Conservation (phyloP, 2,329 filamentous ascomycete genomes). For the Fusarium subglutinans region DNA sequence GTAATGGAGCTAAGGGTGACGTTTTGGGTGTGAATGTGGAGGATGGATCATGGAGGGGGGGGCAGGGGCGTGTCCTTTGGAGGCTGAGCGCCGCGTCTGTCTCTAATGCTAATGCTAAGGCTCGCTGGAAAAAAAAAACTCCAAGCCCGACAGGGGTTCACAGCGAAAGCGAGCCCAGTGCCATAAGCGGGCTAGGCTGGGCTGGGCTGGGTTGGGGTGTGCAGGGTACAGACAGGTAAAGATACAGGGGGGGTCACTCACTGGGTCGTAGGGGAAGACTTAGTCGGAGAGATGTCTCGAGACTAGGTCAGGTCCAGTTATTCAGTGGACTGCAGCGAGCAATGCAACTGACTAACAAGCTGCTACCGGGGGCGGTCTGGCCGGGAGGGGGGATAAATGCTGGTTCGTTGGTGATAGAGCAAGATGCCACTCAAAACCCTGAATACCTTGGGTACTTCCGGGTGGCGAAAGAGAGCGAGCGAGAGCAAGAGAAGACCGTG, state of each 20-base stretch:
- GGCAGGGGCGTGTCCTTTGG: conserved; percentile 43
- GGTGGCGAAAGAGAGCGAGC: conserved; percentile 24
- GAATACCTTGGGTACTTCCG: neutral
- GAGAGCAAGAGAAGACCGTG: conserved; percentile 6
- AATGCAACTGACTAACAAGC: neutral
- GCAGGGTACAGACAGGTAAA: conserved; percentile 11
- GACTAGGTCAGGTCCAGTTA: conserved; percentile 25
- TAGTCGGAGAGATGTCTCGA: conserved; percentile 34
- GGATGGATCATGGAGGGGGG: neutral
- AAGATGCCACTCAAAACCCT: conserved; percentile 18
- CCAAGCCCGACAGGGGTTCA: conserved; percentile 19
- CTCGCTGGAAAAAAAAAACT: neutral
- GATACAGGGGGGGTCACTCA: conserved; percentile 7
- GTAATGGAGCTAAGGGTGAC: conserved; percentile 47
- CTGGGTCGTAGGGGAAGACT: conserved; percentile 12
- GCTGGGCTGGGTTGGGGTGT: neutral
- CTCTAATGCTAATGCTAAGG: neutral
- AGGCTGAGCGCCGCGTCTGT: conserved; percentile 50
- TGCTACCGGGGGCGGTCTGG: conserved; percentile 18
- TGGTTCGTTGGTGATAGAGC: conserved; percentile 3
- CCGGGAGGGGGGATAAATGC: conserved; percentile 15
- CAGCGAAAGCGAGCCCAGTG: conserved; percentile 16
- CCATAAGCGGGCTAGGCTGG: conserved; percentile 30
- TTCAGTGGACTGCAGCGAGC: neutral
- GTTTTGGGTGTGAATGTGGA: conserved; percentile 46